Evolutionary conservation across 2,329 filamentous ascomycete species (phyloP).

Genomic region (Ilyonectria mors-panacis): DNA sequence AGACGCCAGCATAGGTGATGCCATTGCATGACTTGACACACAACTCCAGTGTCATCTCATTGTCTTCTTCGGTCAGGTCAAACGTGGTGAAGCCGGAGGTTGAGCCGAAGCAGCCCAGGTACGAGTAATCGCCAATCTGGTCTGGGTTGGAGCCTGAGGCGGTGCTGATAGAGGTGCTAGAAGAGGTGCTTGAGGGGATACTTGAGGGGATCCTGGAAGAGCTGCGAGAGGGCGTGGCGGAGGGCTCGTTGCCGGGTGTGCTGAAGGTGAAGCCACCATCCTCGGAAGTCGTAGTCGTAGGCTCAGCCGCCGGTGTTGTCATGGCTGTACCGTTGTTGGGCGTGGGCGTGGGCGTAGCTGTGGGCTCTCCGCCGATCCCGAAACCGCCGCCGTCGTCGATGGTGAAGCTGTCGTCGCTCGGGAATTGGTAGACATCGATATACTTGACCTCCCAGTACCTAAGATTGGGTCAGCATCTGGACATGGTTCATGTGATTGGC

Average conservation of each 20-base stretch:
- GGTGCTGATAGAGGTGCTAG: constrained; percentile 33
- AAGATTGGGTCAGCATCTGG: constrained; percentile 41
- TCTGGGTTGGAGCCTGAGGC: constrained; percentile 49
- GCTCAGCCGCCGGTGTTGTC: constrained; percentile 28
- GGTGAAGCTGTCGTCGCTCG: not conserved
- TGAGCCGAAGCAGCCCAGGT: constrained; percentile 61
- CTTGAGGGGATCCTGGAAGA: too few species aligned
- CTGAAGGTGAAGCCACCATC: constrained; percentile 21
- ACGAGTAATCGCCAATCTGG: constrained; percentile 51
- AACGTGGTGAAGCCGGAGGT: constrained; percentile 55
- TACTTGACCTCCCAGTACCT: constrained; percentile 68
- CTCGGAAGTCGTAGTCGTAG: constrained; percentile 47
- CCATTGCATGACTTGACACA: constrained; percentile 58
- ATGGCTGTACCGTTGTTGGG: not conserved
- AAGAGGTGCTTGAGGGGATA: constrained; percentile 32
- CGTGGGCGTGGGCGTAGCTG: not conserved
- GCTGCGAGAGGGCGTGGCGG: too few species aligned
- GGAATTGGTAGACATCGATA: constrained; percentile 61
- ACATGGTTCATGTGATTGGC: not conserved
- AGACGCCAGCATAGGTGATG: constrained; percentile 58
- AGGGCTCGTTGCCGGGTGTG: too few species aligned
- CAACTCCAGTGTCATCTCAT: constrained; percentile 57
- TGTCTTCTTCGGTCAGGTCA: constrained; percentile 43
- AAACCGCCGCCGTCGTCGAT: not conserved
- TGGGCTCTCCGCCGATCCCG: not conserved